These are phyloP conservation scores for Boletus rubroflammeus DNA, from an alignment of 768 basidiomycete genomes.

Conservation along the genomic window DNA sequence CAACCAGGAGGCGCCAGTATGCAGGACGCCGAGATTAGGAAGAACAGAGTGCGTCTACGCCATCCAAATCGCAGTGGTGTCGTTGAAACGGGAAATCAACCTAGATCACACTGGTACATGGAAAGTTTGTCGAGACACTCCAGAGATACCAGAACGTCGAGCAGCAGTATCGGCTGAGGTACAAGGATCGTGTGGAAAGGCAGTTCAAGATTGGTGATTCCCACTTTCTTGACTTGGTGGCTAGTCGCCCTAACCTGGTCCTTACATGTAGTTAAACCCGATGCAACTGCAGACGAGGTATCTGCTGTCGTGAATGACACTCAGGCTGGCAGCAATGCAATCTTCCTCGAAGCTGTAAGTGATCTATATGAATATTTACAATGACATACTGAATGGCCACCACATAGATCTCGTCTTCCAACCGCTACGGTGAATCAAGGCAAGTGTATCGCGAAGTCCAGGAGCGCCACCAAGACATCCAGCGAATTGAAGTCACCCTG, in stretches of 20 bases:
- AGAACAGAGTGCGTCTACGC: slow-evolving; percentile 27
- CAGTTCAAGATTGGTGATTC: slow-evolving; percentile 71
- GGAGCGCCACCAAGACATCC: slow-evolving; percentile 81
- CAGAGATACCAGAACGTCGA: slow-evolving; percentile 78
- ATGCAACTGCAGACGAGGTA: slow-evolving; percentile 80
- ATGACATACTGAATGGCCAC: not conserved
- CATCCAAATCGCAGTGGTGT: not conserved
- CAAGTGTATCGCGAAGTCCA: slow-evolving; percentile 86
- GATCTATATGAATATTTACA: not conserved
- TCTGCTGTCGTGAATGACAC: slow-evolving; percentile 63
- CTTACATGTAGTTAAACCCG: slow-evolving; percentile 64
- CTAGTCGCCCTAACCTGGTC: not conserved
- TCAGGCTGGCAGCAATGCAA: slow-evolving; percentile 53
- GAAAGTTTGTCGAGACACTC: slow-evolving; percentile 71
- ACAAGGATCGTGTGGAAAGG: slow-evolving; percentile 64
- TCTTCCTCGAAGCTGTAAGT: slow-evolving; percentile 73
- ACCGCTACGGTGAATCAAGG: slow-evolving; percentile 78
- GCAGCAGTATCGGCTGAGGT: slow-evolving; percentile 61
- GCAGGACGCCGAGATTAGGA: slow-evolving; percentile 46
- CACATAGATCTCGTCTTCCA: slow-evolving; percentile 65
- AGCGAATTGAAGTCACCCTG: slow-evolving; percentile 80
- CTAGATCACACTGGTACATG: slow-evolving; percentile 58
- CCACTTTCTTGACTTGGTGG: not conserved
- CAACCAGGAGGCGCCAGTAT: slow-evolving; percentile 31
- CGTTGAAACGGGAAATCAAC: not conserved